Conservation (phyloP, 371 early-diverging fungal genomes). For the Lichtheimia corymbifera region DNA sequence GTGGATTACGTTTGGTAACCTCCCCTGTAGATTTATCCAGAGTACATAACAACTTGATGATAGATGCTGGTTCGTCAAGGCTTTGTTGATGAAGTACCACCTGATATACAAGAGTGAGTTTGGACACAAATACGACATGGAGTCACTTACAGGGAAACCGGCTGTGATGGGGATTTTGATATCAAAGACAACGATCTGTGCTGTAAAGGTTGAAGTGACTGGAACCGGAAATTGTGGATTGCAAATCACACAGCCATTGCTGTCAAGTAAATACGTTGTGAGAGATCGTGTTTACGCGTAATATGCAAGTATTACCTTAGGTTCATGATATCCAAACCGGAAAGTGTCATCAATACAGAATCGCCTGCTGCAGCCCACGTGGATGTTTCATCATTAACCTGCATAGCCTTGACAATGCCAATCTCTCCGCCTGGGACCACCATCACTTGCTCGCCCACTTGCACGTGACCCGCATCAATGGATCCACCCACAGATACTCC, state of each 20-base stretch:
- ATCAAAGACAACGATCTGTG: slow-evolving; percentile 92
- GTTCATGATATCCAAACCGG: slow-evolving; percentile 80
- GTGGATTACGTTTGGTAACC: slow-evolving; percentile 79
- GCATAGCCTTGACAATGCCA: slow-evolving; percentile 80
- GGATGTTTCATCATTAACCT: slow-evolving; percentile 67
- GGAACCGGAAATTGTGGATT: slow-evolving; percentile 67
- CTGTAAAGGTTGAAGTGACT: slow-evolving; percentile 72
- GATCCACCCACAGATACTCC: slow-evolving; percentile 84
- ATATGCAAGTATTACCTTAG: slow-evolving; percentile 52
- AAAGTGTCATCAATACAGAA: slow-evolving; percentile 75
- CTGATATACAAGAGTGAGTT: slow-evolving; percentile 21
- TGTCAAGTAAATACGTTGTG: slow-evolving; percentile 13
- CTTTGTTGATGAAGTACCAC: slow-evolving; percentile 82
- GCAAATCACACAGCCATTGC: slow-evolving; percentile 82
- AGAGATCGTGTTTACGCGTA: too few relatives aligned
- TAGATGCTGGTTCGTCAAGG: slow-evolving; percentile 73
- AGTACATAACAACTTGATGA: slow-evolving; percentile 71
- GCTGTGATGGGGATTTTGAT: slow-evolving; percentile 85
- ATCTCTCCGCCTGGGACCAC: slow-evolving; percentile 81
- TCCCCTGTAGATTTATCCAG: slow-evolving; percentile 87
- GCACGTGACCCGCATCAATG: slow-evolving; percentile 83
- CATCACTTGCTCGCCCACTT: slow-evolving; percentile 82
- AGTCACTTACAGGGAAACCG: slow-evolving; percentile 77
- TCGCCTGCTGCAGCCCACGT: slow-evolving; percentile 95
- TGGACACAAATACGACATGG: neutral